Percentiles rank a stretch among this genome's conserved stretches.
Evolutionary conservation across 148 eudicot species (phyloP).

Genomic region (Chenopodium quinoa): DNA sequence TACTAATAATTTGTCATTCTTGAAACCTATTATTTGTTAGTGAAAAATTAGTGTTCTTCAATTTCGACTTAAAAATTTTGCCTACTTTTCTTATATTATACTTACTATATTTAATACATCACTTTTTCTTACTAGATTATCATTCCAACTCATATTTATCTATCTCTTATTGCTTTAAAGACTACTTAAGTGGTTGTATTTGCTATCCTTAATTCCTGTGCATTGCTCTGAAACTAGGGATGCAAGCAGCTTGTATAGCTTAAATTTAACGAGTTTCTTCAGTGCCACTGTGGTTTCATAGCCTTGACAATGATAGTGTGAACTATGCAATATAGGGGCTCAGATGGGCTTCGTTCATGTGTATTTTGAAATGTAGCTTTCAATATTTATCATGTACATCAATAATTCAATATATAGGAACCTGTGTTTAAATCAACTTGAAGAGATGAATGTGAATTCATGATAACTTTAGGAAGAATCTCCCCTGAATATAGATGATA

Average conservation of each 20-base stretch:
- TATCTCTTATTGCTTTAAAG: background rate
- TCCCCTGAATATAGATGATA: background rate
- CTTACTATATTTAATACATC: no score
- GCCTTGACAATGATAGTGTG: background rate
- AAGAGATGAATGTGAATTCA: background rate
- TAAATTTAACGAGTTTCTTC: background rate
- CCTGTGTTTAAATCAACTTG: no score
- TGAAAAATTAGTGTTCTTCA: background rate
- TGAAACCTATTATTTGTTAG: background rate
- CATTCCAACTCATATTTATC: background rate
- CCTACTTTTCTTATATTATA: background rate
- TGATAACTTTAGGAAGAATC: background rate
- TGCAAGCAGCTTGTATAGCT: background rate
- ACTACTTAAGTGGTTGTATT: no score
- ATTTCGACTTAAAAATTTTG: background rate
- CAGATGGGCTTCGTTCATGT: background rate
- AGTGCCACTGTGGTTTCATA: background rate
- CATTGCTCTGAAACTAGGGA: background rate
- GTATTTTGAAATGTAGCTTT: background rate
- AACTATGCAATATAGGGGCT: background rate
- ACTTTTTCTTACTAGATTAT: background rate
- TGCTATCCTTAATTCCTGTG: no score
- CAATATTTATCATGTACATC: background rate
- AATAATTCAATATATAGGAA: no score
- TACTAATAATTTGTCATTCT: background rate